These are phyloP conservation scores for Scedosporium boydii DNA, from an alignment of 2,329 filamentous ascomycete species.

Conservation along the genomic window DNA sequence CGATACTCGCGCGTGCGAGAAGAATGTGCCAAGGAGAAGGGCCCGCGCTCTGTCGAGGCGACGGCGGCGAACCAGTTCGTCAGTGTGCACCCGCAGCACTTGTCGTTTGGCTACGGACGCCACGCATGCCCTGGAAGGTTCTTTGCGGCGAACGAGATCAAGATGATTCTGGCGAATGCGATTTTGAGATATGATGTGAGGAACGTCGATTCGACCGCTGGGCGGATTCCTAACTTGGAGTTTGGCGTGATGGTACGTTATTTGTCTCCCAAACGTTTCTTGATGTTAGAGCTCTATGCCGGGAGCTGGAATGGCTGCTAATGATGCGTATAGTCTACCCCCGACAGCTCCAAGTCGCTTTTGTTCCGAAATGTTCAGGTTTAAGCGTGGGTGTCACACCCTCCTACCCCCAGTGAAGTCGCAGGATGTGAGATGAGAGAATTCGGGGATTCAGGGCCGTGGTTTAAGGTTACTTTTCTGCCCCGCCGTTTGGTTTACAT, in stretches of 20 bases:
- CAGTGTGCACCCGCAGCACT: constrained; percentile 38
- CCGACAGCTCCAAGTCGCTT: constrained; percentile 5
- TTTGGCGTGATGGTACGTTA: constrained; percentile 3
- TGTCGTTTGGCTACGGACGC: constrained; percentile 48
- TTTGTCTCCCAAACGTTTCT: not conserved
- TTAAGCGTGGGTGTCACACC: not conserved
- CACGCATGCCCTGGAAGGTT: constrained; percentile 48
- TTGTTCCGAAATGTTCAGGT: not conserved
- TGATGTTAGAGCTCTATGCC: not conserved
- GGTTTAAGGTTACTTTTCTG: not conserved
- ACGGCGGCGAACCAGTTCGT: constrained; percentile 33
- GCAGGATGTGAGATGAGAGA: not conserved
- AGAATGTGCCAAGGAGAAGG: constrained; percentile 20
- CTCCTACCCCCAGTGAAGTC: not conserved
- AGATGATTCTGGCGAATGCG: constrained; percentile 42
- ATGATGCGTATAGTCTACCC: not conserved
- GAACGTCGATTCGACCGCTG: constrained; percentile 2
- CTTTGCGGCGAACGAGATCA: constrained; percentile 46
- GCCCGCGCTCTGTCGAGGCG: constrained; percentile 19
- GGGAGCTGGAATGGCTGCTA: not conserved
- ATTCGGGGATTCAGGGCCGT: not conserved
- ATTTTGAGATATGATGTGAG: constrained; percentile 44
- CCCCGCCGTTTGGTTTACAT: no score
- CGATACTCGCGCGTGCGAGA: constrained; percentile 35
- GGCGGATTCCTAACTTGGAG: constrained; percentile 5